Conservation (phyloP, 805 yeast species). For the Yamadazyma insecticola region DNA sequence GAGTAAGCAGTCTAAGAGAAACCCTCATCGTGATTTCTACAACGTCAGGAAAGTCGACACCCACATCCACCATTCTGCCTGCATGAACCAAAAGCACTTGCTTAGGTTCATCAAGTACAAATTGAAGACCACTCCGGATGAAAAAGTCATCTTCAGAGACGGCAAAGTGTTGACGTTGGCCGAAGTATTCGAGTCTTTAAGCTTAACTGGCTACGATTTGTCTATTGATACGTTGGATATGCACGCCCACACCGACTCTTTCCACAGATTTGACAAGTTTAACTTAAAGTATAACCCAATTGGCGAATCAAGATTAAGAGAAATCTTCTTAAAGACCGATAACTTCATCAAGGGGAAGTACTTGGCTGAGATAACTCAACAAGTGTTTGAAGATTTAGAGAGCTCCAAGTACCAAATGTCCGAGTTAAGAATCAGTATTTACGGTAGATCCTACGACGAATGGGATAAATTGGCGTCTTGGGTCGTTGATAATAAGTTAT, state of each 20-base stretch:
- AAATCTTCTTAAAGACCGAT: constrained; percentile 92
- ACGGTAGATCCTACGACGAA: constrained; percentile 84
- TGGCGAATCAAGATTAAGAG: constrained; percentile 96
- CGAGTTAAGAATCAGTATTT: constrained; percentile 91
- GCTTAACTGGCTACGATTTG: constrained; percentile 88
- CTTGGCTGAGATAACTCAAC: constrained; percentile 89
- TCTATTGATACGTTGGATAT: constrained; percentile 96
- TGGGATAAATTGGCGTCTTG: constrained; percentile 96
- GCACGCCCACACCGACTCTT: constrained; percentile 99
- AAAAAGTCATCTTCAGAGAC: constrained; percentile 91
- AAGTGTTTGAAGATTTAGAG: constrained; percentile 91
- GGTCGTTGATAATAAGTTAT: constrained; percentile 89
- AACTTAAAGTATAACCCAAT: constrained; percentile 96
- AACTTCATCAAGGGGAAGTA: constrained; percentile 85
- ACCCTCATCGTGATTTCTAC: constrained; percentile 96
- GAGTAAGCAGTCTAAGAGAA: constrained; percentile 80
- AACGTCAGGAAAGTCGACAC: constrained; percentile 97
- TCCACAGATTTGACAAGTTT: constrained; percentile 97
- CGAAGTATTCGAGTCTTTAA: constrained; percentile 89
- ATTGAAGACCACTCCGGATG: constrained; percentile 79
- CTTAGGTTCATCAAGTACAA: constrained; percentile 92
- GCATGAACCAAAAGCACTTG: constrained; percentile 97
- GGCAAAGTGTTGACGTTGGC: constrained; percentile 78
- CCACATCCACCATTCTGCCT: constrained; percentile 98
- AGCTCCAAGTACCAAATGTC: constrained; percentile 96